phyloP scores from a whole-genome alignment of 345 rosid genomes.

The Turnera subulata region DNA sequence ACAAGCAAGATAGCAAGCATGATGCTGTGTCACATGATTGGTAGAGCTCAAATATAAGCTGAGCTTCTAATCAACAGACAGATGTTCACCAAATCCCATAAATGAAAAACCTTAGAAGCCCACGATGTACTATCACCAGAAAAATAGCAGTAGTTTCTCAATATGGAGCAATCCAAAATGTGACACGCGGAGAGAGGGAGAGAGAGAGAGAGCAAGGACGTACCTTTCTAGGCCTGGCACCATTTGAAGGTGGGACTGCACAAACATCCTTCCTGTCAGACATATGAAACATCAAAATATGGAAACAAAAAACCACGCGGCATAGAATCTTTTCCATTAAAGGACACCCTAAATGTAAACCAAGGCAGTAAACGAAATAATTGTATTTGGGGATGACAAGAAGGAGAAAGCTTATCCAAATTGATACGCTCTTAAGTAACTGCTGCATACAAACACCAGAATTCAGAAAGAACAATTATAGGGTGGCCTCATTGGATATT shows the following conservation, averaged over 20 bases:
- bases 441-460: too few species aligned
- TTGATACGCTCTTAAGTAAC: too few species aligned
- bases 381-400: too few species aligned
- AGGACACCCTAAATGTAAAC: not conserved
- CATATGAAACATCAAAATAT: not conserved
- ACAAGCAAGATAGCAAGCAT: too few species aligned
- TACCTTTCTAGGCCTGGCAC: constrained; percentile 47
- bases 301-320: not conserved
- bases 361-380: too few species aligned
- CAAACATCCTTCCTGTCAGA: constrained; percentile 36
- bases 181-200: not conserved
- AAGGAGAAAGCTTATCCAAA: too few species aligned
- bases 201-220: not conserved
- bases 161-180: not conserved
- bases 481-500: too few species aligned
- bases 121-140: not conserved
- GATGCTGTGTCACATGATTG: too few species aligned
- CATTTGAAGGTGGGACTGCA: constrained; percentile 23
- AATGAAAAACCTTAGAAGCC: not conserved
- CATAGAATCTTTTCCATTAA: not conserved
- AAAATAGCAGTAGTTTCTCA: not conserved
- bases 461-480: too few species aligned
- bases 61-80: too few species aligned
- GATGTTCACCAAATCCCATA: too few species aligned
- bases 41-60: too few species aligned